These are phyloP conservation scores for Elsinoe australis DNA, from an alignment of 2,329 filamentous ascomycete genomes.

Conservation along the genomic window DNA sequence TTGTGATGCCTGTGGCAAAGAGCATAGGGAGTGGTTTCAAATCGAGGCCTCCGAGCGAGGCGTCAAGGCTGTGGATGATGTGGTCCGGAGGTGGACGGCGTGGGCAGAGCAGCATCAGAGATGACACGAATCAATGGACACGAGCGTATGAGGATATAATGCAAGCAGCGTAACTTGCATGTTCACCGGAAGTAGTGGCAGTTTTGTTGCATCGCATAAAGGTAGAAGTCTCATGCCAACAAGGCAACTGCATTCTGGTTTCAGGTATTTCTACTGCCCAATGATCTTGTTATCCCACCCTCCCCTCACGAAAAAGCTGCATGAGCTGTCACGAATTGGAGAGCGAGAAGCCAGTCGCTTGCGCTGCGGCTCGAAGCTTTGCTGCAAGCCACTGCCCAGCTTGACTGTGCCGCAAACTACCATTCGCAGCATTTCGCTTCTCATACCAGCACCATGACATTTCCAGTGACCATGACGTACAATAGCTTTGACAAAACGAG, in stretches of 20 bases:
- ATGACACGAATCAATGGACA: not conserved
- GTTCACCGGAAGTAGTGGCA: conserved; percentile 8
- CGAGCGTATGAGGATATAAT: not conserved
- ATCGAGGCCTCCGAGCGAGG: conserved; percentile 66
- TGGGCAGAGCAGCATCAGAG: conserved; percentile 56
- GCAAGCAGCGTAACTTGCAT: not conserved
- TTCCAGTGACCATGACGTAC: not conserved
- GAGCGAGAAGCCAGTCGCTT: not conserved
- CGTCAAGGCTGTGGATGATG: conserved; percentile 60
- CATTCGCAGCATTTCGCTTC: not conserved
- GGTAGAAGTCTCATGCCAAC: not conserved
- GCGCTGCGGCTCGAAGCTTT: not conserved
- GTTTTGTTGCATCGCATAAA: too few species aligned
- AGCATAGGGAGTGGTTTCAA: conserved; percentile 94
- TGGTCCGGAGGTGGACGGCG: conserved; percentile 74
- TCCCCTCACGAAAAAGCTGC: not conserved
- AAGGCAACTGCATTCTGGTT: conserved; percentile 6
- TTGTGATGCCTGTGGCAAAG: conserved; percentile 71
- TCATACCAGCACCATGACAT: too few species aligned
- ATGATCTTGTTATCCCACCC: not conserved
- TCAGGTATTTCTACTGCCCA: conserved; percentile 2
- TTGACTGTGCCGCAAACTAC: conserved; percentile 1
- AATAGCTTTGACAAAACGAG: too few species aligned
- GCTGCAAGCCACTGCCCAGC: not conserved
- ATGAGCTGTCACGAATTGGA: not conserved